Conservation (phyloP, 768 basidiomycete species). For the Scleroderma citrinum region DNA sequence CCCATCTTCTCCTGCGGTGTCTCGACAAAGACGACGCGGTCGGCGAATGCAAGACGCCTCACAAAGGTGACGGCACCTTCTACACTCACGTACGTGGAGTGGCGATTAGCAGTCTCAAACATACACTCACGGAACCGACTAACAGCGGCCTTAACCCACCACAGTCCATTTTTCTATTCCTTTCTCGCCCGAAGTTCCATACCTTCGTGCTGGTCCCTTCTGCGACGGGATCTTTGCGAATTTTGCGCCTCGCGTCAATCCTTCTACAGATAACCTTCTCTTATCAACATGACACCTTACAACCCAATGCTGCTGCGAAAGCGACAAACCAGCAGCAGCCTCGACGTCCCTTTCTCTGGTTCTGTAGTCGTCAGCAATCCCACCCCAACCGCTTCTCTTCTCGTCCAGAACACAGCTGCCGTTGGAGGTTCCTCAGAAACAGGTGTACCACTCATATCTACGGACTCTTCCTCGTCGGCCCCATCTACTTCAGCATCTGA, state of each 20-base stretch:
- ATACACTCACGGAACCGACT: slow-evolving; percentile 18
- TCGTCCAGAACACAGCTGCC: slow-evolving; percentile 16
- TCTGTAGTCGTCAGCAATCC: slow-evolving; percentile 20
- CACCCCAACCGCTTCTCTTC: slow-evolving; percentile 19
- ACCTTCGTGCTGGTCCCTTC: slow-evolving; percentile 13
- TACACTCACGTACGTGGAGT: slow-evolving; percentile 5
- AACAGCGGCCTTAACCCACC: slow-evolving; percentile 3
- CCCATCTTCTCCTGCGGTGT: too few relatives aligned
- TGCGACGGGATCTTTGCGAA: slow-evolving; percentile 15
- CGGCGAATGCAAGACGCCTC: slow-evolving; percentile 4
- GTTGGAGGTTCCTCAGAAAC: neutral
- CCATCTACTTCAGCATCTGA: neutral
- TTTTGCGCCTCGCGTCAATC: slow-evolving; percentile 9
- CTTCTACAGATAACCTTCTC: slow-evolving; percentile 3
- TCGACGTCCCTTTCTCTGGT: slow-evolving; percentile 13
- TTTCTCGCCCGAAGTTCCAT: neutral
- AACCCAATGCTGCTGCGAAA: slow-evolving; percentile 7
- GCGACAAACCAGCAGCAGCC: slow-evolving; percentile 7
- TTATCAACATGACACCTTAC: slow-evolving; percentile 12
- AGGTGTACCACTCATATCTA: slow-evolving; percentile 13
- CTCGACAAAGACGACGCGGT: too few relatives aligned
- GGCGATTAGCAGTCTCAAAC: slow-evolving; percentile 3
- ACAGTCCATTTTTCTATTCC: neutral
- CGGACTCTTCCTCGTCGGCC: neutral
- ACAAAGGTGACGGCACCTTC: neutral